These are phyloP conservation scores for Moesziomyces globuligerus DNA, from an alignment of 1,284 basidiomycete species.

Conservation along the genomic window DNA sequence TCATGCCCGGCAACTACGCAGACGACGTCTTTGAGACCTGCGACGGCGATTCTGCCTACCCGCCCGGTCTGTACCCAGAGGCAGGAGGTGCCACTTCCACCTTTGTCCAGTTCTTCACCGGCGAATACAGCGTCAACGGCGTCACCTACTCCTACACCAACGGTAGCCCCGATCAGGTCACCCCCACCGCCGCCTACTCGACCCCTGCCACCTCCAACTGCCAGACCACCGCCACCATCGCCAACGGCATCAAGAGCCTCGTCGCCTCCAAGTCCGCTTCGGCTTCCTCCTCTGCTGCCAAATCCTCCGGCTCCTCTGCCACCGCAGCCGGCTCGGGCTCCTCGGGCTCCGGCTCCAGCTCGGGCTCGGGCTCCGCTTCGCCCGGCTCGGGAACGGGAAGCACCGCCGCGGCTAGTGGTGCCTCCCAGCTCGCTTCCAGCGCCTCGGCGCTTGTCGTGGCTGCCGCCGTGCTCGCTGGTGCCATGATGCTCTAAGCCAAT, in stretches of 20 bases:
- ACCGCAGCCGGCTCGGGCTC: constrained; percentile 5
- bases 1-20: constrained; percentile 66
- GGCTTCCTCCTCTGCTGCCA: constrained; percentile 15
- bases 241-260: constrained; percentile 61
- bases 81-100: constrained; percentile 58
- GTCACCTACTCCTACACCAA: constrained; percentile 59
- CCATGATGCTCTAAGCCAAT: constrained; percentile 54
- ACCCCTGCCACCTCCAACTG: constrained; percentile 61
- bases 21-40: constrained; percentile 63
- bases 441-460: constrained; percentile 22
- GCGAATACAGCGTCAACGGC: constrained; percentile 47
- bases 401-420: constrained; percentile 22
- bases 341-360: constrained; percentile 6
- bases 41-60: constrained; percentile 66
- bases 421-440: constrained; percentile 16
- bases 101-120: constrained; percentile 63
- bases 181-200: constrained; percentile 64
- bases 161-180: constrained; percentile 55
- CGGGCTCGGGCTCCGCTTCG: constrained; percentile 7
- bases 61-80: constrained; percentile 63
- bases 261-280: constrained; percentile 14
- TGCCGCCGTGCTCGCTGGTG: constrained; percentile 40
- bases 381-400: background rate
- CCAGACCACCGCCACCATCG: constrained; percentile 41
- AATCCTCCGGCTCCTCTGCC: constrained; percentile 5